Percentiles rank a stretch among this genome's conserved stretches.
Evolutionary conservation across 257 asterid genomes (phyloP).

Genomic region (Solanum etuberosum): DNA sequence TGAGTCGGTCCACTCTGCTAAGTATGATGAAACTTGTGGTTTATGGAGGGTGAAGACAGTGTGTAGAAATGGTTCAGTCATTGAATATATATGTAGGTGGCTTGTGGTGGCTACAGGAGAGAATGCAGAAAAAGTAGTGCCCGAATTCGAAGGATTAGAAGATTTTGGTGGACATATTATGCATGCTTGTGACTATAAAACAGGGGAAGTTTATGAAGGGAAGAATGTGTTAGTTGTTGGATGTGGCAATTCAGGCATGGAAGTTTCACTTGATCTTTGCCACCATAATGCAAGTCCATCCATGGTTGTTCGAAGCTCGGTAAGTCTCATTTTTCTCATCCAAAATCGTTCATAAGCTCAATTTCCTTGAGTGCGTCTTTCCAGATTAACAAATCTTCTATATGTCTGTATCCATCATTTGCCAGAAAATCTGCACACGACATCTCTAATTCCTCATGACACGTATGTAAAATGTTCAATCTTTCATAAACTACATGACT

Average conservation of each 20-base stretch:
- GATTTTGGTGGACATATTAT: conserved; percentile 44
- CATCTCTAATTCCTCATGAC: neutral
- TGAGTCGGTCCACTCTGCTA: conserved; percentile 52
- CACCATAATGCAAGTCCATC: conserved; percentile 59
- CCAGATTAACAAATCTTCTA: too few relatives aligned
- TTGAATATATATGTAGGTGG: conserved; percentile 76
- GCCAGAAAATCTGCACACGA: neutral
- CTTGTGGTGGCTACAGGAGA: conserved; percentile 90
- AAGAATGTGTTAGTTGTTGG: conserved; percentile 73
- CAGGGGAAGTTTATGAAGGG: conserved; percentile 51
- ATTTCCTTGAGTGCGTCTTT: too few relatives aligned
- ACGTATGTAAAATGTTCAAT: neutral
- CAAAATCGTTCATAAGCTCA: neutral
- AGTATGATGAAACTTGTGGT: conserved; percentile 58
- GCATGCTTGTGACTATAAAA: conserved; percentile 83
- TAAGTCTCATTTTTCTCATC: conserved; percentile 11
- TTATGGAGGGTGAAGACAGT: conserved; percentile 59
- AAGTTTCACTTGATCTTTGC: conserved; percentile 79
- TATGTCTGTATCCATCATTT: neutral
- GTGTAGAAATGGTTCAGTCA: neutral
- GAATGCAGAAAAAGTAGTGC: conserved; percentile 72
- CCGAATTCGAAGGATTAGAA: conserved; percentile 49
- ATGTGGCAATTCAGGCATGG: conserved; percentile 96
- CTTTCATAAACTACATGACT: neutral
- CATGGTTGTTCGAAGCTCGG: conserved; percentile 76